These are phyloP conservation scores for Plasmodium vinckei DNA, from an alignment of 169 alveolate species.

Conservation along the genomic window DNA sequence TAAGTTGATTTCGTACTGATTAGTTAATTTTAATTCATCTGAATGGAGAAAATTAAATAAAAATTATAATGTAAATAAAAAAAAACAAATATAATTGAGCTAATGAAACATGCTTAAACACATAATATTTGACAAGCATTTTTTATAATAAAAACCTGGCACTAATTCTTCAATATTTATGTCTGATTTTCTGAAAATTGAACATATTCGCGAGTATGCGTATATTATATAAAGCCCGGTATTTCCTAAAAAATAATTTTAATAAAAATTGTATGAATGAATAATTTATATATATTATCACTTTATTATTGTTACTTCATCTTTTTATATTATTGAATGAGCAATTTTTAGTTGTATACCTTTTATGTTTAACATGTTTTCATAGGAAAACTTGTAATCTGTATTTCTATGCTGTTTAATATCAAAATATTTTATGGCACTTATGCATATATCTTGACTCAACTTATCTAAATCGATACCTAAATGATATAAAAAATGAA, in stretches of 20 bases:
- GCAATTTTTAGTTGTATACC: conserved; percentile 83
- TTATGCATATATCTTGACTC: conserved; percentile 95
- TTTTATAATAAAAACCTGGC: conserved; percentile 11
- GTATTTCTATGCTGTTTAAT: conserved; percentile 95
- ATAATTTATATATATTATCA: neutral
- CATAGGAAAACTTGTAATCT: conserved; percentile 96
- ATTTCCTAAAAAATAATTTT: conserved; percentile 77
- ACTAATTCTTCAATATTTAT: conserved; percentile 70
- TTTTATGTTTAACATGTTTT: conserved; percentile 98
- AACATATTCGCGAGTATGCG: conserved; percentile 96
- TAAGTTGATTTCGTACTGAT: conserved; percentile 80
- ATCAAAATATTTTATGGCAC: conserved; percentile 98
- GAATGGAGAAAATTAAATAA: neutral
- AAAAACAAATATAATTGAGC: conserved; percentile 1
- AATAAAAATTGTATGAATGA: neutral
- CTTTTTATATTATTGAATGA: neutral
- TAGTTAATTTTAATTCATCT: conserved; percentile 74
- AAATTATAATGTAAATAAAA: neutral
- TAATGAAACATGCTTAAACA: neutral
- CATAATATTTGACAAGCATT: neutral
- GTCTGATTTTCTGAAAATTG: conserved; percentile 93
- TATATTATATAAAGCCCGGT: conserved; percentile 97
- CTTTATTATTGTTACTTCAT: neutral
- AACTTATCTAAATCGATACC: conserved; percentile 88
- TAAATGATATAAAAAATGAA: conserved; percentile 2